These are phyloP conservation scores for Salix udensis DNA, from an alignment of 345 rosid genomes.

Conservation along the genomic window DNA sequence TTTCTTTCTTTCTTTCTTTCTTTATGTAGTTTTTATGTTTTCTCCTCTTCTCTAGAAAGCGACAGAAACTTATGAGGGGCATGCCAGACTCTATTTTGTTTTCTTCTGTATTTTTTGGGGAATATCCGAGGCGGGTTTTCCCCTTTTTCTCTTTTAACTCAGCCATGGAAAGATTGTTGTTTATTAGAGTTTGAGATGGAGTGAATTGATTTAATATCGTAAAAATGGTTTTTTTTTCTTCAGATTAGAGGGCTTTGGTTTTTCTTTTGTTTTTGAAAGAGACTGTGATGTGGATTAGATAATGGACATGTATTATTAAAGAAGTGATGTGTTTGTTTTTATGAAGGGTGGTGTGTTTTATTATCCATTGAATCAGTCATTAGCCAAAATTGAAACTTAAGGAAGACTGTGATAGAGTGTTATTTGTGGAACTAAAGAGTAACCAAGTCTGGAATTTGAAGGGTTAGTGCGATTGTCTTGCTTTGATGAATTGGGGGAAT, in stretches of 20 bases:
- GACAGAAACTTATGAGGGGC: neutral
- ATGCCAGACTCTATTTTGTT: neutral
- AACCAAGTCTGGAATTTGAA: neutral
- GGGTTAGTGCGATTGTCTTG: neutral
- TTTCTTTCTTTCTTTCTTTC: neutral
- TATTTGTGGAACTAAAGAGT: neutral
- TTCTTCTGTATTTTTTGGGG: neutral
- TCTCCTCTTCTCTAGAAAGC: neutral
- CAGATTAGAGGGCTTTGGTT: neutral
- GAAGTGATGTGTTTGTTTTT: neutral
- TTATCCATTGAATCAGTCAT: neutral
- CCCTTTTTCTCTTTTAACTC: neutral
- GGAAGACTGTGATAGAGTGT: too few species aligned
- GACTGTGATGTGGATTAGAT: neutral
- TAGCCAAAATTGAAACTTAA: neutral
- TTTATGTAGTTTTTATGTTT: neutral
- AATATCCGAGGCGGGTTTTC: neutral
- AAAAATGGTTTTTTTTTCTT: neutral
- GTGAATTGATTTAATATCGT: neutral
- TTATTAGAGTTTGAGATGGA: neutral
- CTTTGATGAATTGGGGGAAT: neutral
- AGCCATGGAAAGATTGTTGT: neutral
- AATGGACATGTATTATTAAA: neutral
- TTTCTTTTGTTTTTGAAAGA: neutral
- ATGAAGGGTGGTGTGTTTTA: neutral